A percentile compares a stretch with the other conserved stretches of the same genome.
These are phyloP conservation scores for Fraxinus cuspidata DNA, from an alignment of 257 asterid species.

Conservation along the genomic window DNA sequence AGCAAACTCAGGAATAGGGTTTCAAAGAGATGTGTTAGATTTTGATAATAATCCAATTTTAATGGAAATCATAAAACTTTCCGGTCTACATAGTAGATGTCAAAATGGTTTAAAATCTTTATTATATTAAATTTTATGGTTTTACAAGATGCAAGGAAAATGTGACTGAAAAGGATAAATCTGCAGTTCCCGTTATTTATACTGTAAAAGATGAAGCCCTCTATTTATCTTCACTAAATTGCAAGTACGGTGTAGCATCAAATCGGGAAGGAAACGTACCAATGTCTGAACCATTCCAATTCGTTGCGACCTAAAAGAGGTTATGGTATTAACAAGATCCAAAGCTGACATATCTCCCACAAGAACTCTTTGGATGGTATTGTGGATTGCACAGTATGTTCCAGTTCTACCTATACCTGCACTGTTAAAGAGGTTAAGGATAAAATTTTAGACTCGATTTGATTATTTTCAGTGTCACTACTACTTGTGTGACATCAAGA, in stretches of 20 bases:
- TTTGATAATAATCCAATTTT: not conserved
- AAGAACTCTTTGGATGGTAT: constrained; percentile 76
- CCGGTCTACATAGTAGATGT: no score
- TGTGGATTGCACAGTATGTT: constrained; percentile 80
- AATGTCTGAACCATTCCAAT: constrained; percentile 85
- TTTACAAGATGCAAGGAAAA: no score
- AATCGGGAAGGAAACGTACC: constrained; percentile 46
- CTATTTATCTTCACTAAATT: not conserved
- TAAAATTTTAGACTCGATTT: constrained; percentile 20
- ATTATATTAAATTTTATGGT: no score
- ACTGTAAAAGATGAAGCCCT: not conserved
- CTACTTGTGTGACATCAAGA: not conserved
- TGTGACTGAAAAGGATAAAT: no score
- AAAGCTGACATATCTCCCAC: constrained; percentile 76
- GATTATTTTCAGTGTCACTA: not conserved
- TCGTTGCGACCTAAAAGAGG: constrained; percentile 76
- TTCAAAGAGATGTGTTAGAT: not conserved
- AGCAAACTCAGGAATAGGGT: not conserved
- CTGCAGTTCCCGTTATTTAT: not conserved
- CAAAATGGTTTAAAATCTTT: no score
- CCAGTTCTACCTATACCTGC: constrained; percentile 99
- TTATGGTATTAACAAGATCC: constrained; percentile 64
- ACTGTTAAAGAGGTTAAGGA: constrained; percentile 42
- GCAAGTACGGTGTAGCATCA: constrained; percentile 4
- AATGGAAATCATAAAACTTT: not conserved